These are phyloP conservation scores for Fusarium continuum DNA, from an alignment of 2,329 filamentous ascomycete genomes.

Conservation along the genomic window DNA sequence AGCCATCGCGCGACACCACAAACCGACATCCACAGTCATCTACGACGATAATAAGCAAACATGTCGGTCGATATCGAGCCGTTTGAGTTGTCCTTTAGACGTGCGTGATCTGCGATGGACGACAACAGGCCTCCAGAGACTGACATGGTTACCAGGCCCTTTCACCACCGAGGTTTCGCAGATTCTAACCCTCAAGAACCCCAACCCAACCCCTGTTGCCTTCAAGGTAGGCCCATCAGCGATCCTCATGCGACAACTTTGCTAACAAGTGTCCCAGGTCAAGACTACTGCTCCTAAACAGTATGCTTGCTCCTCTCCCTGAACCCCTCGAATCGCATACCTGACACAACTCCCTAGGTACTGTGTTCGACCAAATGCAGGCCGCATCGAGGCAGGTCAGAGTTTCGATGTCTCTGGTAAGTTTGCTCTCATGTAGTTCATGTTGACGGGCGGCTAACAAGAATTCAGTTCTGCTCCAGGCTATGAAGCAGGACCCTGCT, in stretches of 20 bases:
- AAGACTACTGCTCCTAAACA: slow-evolving; percentile 99
- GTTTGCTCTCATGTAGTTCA: slow-evolving; percentile 35
- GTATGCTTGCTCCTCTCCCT: slow-evolving; percentile 60
- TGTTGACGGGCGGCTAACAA: slow-evolving; percentile 19
- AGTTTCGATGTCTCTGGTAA: slow-evolving; percentile 92
- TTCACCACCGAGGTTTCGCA: slow-evolving; percentile 73
- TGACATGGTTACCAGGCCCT: slow-evolving; percentile 60
- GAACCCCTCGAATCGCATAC: slow-evolving; percentile 20
- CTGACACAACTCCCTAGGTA: slow-evolving; percentile 71
- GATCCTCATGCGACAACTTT: background rate
- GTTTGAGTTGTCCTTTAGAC: slow-evolving; percentile 89
- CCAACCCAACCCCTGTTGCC: slow-evolving; percentile 68
- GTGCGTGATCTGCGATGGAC: slow-evolving; percentile 63
- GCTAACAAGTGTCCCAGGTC: slow-evolving; percentile 67
- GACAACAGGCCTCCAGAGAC: slow-evolving; percentile 14
- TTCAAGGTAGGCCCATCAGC: slow-evolving; percentile 69
- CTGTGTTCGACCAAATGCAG: slow-evolving; percentile 96
- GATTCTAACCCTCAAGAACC: slow-evolving; percentile 71
- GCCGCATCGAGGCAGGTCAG: slow-evolving; percentile 89
- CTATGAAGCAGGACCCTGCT: slow-evolving; percentile 95
- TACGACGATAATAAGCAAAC: slow-evolving; percentile 47
- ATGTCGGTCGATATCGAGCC: slow-evolving; percentile 98
- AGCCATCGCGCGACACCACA: slow-evolving; percentile 38
- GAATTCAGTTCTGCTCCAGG: slow-evolving; percentile 84
- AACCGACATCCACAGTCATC: slow-evolving; percentile 3